These are phyloP conservation scores for Erysimum cheiranthoides DNA, from an alignment of 345 rosid species.

Conservation along the genomic window DNA sequence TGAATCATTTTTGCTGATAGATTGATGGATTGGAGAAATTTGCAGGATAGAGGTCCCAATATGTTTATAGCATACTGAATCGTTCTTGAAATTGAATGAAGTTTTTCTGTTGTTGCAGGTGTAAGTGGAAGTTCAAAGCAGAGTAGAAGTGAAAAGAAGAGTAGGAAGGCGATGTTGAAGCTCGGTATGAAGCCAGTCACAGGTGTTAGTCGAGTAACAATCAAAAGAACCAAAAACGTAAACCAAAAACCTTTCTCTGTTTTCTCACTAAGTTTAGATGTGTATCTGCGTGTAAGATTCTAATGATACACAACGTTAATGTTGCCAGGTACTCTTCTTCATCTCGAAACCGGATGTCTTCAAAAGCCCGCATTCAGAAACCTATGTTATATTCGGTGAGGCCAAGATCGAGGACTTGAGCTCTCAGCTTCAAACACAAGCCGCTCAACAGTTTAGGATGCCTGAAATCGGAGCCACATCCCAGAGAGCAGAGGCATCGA, in stretches of 20 bases:
- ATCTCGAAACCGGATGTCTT: slow-evolving; percentile 89
- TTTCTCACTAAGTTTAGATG: background rate
- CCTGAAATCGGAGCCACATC: slow-evolving; percentile 67
- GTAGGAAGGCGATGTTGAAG: slow-evolving; percentile 87
- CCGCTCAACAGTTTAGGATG: slow-evolving; percentile 88
- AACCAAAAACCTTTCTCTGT: slow-evolving; percentile 11
- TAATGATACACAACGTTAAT: background rate
- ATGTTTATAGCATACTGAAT: background rate
- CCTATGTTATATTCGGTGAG: slow-evolving; percentile 85
- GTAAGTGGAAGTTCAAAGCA: slow-evolving; percentile 78
- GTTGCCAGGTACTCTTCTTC: slow-evolving; percentile 70
- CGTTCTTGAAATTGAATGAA: background rate
- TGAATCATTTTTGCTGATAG: slow-evolving; percentile 13
- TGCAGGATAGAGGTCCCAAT: background rate
- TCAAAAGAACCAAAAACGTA: slow-evolving; percentile 84
- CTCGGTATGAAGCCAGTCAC: slow-evolving; percentile 85
- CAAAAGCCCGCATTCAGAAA: slow-evolving; percentile 88
- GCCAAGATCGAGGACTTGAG: slow-evolving; percentile 94
- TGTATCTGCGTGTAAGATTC: background rate
- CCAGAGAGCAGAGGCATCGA: slow-evolving; percentile 63
- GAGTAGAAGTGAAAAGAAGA: slow-evolving; percentile 90
- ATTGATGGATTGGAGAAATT: background rate
- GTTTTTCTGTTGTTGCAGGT: slow-evolving; percentile 50
- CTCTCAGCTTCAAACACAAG: slow-evolving; percentile 90
- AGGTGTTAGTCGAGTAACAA: slow-evolving; percentile 81